These are phyloP conservation scores for Pulveroboletus ravenelii DNA, from an alignment of 768 basidiomycete genomes.

Conservation along the genomic window DNA sequence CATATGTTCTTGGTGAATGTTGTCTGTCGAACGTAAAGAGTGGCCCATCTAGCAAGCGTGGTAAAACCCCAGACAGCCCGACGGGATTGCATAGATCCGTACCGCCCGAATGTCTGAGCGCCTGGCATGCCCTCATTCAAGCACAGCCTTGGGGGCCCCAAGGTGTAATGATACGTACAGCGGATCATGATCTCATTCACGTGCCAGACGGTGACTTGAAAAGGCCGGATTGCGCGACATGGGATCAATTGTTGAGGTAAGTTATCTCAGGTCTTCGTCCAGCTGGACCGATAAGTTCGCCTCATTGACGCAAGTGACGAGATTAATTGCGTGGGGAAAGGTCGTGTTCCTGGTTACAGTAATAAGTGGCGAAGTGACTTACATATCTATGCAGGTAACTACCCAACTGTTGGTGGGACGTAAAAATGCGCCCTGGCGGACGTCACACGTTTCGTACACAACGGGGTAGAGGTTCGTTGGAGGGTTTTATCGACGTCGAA, in stretches of 20 bases:
- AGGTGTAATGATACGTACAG: neutral
- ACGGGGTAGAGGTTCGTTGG: slow-evolving; percentile 6
- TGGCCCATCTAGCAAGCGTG: neutral
- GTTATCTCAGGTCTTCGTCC: no score
- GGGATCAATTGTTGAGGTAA: neutral
- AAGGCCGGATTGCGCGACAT: neutral
- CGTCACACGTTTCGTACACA: slow-evolving; percentile 1
- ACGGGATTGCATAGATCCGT: neutral
- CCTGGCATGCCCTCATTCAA: neutral
- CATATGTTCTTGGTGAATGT: neutral
- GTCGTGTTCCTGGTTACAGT: neutral
- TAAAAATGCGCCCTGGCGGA: neutral
- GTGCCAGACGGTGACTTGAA: neutral
- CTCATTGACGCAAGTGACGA: no score
- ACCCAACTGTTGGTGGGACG: neutral
- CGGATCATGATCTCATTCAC: slow-evolving; percentile 11
- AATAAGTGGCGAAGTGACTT: neutral
- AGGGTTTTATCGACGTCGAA: neutral
- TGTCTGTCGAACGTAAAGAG: neutral
- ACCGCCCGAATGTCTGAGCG: neutral
- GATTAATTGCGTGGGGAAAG: neutral
- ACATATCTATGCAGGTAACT: neutral
- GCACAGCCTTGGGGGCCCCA: neutral
- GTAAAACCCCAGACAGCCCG: slow-evolving; percentile 4
- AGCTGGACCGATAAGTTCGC: neutral